Conservation (phyloP, 2,329 filamentous ascomycete genomes). For the Epicoccum sorghinum region DNA sequence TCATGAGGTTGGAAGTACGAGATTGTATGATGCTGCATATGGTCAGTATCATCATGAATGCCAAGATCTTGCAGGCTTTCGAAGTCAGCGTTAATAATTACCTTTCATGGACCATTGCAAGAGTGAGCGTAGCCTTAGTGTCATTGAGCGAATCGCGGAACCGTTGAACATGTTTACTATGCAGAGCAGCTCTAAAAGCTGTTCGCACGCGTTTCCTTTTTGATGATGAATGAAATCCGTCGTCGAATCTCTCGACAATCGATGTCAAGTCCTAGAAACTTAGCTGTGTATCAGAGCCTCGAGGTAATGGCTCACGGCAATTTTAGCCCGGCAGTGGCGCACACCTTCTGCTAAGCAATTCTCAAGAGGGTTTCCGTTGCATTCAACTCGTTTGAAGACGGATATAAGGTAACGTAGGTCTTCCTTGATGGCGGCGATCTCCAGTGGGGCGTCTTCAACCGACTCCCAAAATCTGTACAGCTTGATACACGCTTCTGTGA, state of each 20-base stretch:
- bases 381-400: too few species aligned
- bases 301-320: too few species aligned
- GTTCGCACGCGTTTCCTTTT: conserved; percentile 11
- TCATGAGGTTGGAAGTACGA: not conserved
- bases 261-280: conserved; percentile 9
- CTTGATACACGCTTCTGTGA: too few species aligned
- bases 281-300: too few species aligned
- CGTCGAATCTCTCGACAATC: conserved; percentile 11
- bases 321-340: too few species aligned
- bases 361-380: too few species aligned
- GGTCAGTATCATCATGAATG: not conserved
- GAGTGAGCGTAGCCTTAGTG: conserved; percentile 17
- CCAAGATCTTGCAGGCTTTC: too few species aligned
- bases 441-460: too few species aligned
- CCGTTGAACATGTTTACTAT: conserved; percentile 16
- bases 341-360: too few species aligned
- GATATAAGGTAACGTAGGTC: too few species aligned
- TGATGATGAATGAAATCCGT: conserved; percentile 11
- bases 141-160: conserved; percentile 19
- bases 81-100: not conserved
- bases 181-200: conserved; percentile 16
- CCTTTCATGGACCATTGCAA: conserved; percentile 21
- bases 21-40: not conserved
- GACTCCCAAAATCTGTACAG: too few species aligned
- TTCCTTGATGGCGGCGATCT: too few species aligned